Evolutionary conservation across 1,284 basidiomycete species (phyloP).

Genomic region (Thelephora terrestris): DNA sequence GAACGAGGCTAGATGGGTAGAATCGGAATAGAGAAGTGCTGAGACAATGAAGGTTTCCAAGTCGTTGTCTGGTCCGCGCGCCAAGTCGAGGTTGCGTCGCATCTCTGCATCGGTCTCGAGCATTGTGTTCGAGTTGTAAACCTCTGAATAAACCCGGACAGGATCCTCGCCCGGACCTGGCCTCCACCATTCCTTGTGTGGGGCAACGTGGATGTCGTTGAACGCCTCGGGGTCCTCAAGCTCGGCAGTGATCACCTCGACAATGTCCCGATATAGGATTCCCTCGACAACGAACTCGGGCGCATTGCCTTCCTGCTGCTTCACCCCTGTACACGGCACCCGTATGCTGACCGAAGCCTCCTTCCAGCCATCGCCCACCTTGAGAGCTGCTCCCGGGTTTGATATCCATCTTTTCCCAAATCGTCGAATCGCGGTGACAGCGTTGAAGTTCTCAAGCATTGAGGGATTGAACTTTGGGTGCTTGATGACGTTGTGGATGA

Average conservation of each 20-base stretch:
- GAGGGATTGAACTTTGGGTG: constrained; percentile 6
- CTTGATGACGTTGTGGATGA: constrained; percentile 9
- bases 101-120: constrained; percentile 10
- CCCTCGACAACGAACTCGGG: constrained; percentile 4
- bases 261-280: constrained; percentile 5
- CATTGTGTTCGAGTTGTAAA: constrained; percentile 13
- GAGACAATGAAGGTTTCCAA: constrained; percentile 16
- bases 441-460: constrained; percentile 6
- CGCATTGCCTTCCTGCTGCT: background rate
- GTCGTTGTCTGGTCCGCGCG: constrained; percentile 9
- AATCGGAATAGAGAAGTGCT: constrained; percentile 25
- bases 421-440: background rate
- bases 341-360: constrained; percentile 5
- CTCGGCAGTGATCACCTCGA: constrained; percentile 5
- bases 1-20: constrained; percentile 23
- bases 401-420: background rate
- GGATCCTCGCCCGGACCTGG: constrained; percentile 5
- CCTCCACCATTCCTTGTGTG: constrained; percentile 8
- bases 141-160: constrained; percentile 11
- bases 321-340: constrained; percentile 3
- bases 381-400: background rate
- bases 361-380: constrained; percentile 5
- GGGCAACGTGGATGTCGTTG: constrained; percentile 4
- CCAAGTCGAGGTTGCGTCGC: constrained; percentile 12
- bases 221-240: background rate